Evolutionary conservation across 169 alveolate species (phyloP), one percentile per base, ranked within the genome.

Genomic region (Eimeria acervulina): DNA sequence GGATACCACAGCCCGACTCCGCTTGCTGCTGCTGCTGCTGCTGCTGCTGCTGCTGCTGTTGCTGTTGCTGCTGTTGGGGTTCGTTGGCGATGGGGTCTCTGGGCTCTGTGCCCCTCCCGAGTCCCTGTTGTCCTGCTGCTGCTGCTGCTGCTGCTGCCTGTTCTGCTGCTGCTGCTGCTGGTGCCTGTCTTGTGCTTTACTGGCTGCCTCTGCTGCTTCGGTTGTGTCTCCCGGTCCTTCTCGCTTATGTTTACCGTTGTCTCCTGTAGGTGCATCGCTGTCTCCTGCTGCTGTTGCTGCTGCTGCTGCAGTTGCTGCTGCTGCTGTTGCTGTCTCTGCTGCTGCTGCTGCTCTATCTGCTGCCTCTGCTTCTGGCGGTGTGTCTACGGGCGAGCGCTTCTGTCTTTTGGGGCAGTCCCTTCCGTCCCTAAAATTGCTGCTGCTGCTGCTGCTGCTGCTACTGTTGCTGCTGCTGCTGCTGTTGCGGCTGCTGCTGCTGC

Each of bases 161-260:
- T 72, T 7, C 83, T 36, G 26, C n/a, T 72, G 83, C 83, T 72
- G 83, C 83, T 72, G 83, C 83, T 72, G 83, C 83, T 72, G 52
- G 52, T 36, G 51, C 28, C 21, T 33, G 28, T 10, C 40, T 26
- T 36, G 83, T 72, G 83, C n/a, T 72, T 3, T 13, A 52, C 28
- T 38, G 5, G 83, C 8, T 12, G 8, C 42, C 78, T 15, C 78
- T 66, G 78, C 78, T 66, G 78, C 78, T 33, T 66, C 44, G 36
- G 44, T 66, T 10, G 7, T 2, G 23, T 66, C 78, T 7, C 44
- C 78, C 28, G 40, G 36, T 19, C 78, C 40, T 66, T 66, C 44
- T 23, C 78, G 66, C 66, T 55, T 55, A 26, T 55, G 66, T 26
- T 55, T 55, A 15, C 66, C 66, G 23, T 55, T 26, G 66, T 55